Conservation (phyloP, 2,329 filamentous ascomycete species). For the Fusarium sp. region DNA sequence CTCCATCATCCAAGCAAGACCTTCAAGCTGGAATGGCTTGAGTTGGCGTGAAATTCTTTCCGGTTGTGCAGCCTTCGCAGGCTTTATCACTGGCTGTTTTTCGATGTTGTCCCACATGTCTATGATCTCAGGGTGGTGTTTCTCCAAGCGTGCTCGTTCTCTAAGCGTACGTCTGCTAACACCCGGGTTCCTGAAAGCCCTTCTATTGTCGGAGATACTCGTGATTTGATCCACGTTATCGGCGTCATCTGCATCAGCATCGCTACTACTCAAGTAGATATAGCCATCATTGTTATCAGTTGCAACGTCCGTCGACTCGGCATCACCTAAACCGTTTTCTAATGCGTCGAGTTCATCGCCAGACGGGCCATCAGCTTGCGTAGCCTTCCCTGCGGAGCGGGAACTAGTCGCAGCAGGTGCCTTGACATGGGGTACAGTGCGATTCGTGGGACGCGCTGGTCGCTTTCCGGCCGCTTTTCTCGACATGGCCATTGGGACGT, state of each 20-base stretch:
- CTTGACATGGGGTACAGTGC: not conserved
- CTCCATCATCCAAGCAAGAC: constrained; percentile 90
- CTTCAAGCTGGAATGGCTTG: constrained; percentile 94
- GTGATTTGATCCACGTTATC: constrained; percentile 5
- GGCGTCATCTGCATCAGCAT: constrained; percentile 26
- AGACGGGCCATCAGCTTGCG: not conserved
- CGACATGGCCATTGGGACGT: constrained; percentile 31
- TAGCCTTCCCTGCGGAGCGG: not conserved
- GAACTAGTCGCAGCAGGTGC: not conserved
- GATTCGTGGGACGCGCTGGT: not conserved
- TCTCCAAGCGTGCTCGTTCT: constrained; percentile 75
- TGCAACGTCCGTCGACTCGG: not conserved
- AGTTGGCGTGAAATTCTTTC: constrained; percentile 80
- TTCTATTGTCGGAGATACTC: constrained; percentile 43
- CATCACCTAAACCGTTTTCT: not conserved
- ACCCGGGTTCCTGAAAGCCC: constrained; percentile 45
- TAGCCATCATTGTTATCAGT: not conserved
- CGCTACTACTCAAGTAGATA: constrained; percentile 27
- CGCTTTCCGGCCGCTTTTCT: constrained; percentile 14
- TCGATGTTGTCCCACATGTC: constrained; percentile 88
- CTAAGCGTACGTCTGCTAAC: constrained; percentile 44
- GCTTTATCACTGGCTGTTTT: constrained; percentile 71
- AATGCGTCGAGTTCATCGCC: constrained; percentile 5
- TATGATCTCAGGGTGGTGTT: constrained; percentile 78
- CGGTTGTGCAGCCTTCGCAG: constrained; percentile 61